Conservation (phyloP, 164 flowering plant species). For the Berberis thunbergii region DNA sequence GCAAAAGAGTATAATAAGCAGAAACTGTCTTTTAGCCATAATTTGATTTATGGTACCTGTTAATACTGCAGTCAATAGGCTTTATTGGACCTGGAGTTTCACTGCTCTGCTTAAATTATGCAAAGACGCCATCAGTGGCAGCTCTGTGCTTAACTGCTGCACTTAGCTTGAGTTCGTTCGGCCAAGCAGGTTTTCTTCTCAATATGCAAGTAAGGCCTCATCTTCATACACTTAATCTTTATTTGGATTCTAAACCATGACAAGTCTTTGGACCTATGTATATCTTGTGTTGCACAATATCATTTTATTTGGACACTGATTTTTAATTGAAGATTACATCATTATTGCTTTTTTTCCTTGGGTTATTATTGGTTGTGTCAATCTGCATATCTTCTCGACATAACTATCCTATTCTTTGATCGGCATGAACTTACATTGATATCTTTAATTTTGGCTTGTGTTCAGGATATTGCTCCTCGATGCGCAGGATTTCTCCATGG, state of each 20-base stretch:
- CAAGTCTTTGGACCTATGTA: background rate
- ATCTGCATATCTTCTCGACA: too few relatives aligned
- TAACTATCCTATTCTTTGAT: too few relatives aligned
- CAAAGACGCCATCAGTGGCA: slow-evolving; percentile 59
- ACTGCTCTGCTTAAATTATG: slow-evolving; percentile 71
- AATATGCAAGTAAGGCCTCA: slow-evolving; percentile 70
- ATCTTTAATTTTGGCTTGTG: background rate
- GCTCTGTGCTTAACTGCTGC: slow-evolving; percentile 57
- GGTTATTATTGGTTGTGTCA: too few relatives aligned
- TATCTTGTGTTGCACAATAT: too few relatives aligned
- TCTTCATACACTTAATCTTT: background rate
- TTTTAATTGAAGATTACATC: too few relatives aligned
- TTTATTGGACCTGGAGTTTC: slow-evolving; percentile 88
- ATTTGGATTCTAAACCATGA: background rate
- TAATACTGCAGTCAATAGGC: slow-evolving; percentile 63
- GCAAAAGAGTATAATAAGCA: too few relatives aligned
- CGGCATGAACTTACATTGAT: too few relatives aligned
- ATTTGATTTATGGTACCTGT: background rate
- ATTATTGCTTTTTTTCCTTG: too few relatives aligned
- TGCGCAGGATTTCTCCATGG: slow-evolving; percentile 94
- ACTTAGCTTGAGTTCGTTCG: slow-evolving; percentile 84
- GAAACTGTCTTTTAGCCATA: background rate
- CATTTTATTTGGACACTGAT: too few relatives aligned
- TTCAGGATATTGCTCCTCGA: slow-evolving; percentile 89
- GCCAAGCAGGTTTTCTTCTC: slow-evolving; percentile 94